Conservation (phyloP, 352 stramenopile genomes). For the Phytophthora hybrid region DNA sequence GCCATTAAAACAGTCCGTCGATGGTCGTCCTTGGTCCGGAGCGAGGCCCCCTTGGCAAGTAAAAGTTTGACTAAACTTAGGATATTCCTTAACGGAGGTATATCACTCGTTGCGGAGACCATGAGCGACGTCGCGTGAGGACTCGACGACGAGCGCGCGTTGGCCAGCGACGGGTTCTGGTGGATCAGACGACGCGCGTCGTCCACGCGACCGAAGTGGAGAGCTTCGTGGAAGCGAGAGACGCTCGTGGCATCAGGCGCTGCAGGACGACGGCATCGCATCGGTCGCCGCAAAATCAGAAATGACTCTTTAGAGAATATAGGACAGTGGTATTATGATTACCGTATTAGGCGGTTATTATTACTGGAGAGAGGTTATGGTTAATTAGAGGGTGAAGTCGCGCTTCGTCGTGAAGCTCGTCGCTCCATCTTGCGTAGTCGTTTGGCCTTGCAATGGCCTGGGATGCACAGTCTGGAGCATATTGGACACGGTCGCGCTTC, state of each 20-base stretch:
- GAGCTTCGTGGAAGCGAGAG: conserved; percentile 35
- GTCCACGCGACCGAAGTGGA: conserved; percentile 16
- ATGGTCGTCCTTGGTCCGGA: conserved; percentile 38
- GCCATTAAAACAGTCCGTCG: conserved; percentile 32
- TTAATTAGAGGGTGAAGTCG: not conserved
- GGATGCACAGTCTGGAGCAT: conserved; percentile 23
- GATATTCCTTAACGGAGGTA: conserved; percentile 1
- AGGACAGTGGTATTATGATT: not conserved
- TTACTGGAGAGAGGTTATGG: not conserved
- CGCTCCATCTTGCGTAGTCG: conserved; percentile 25
- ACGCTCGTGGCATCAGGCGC: conserved; percentile 9
- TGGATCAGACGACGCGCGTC: conserved; percentile 31
- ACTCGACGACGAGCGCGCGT: conserved; percentile 22
- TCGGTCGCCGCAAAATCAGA: not conserved
- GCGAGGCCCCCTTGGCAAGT: conserved; percentile 35
- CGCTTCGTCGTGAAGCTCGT: conserved; percentile 10
- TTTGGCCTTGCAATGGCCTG: conserved; percentile 32
- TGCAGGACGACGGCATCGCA: conserved; percentile 22
- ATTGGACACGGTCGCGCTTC: conserved; percentile 23
- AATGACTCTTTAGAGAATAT: conserved; percentile 8
- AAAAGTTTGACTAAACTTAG: conserved; percentile 36
- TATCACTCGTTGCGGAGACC: conserved; percentile 13
- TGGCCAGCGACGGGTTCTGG: conserved; percentile 26
- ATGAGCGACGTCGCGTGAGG: conserved; percentile 35
- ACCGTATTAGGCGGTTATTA: not conserved